A percentile compares a stretch with the other conserved stretches of the same genome.
These are phyloP conservation scores for Solanum gracilifrons DNA, from an alignment of 257 asterid genomes.

Conservation along the genomic window DNA sequence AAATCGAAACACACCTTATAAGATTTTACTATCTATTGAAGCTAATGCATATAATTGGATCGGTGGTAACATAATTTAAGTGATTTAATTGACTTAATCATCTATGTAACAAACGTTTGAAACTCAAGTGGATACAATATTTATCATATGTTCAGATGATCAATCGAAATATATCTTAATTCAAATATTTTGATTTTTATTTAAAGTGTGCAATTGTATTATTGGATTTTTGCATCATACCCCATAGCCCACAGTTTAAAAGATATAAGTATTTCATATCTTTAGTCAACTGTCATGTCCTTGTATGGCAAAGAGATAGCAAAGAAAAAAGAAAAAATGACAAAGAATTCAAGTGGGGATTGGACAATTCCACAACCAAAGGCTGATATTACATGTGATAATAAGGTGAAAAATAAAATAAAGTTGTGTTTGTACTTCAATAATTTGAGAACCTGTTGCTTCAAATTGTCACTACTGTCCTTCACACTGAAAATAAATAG, in stretches of 20 bases:
- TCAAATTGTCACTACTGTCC: not conserved
- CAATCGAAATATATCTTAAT: not conserved
- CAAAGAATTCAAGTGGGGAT: not conserved
- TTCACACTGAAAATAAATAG: not conserved
- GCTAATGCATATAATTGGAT: not conserved
- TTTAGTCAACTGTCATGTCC: slow-evolving; percentile 2
- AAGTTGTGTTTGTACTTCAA: not conserved
- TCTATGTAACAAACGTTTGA: not conserved
- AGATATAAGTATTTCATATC: not conserved
- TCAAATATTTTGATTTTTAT: not conserved
- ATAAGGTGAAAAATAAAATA: not conserved
- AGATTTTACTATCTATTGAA: not conserved
- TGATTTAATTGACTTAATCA: no score
- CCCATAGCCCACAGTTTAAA: not conserved
- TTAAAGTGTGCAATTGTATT: not conserved
- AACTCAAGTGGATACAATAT: not conserved
- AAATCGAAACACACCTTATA: not conserved
- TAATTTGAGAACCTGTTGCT: not conserved
- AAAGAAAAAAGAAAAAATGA: not conserved
- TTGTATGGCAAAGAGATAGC: not conserved
- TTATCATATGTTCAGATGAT: not conserved
- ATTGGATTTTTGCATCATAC: not conserved
- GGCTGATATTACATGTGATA: not conserved
- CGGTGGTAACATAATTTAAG: not conserved
- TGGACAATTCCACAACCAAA: not conserved